Evolutionary conservation across 352 stramenopile genomes (phyloP).

Genomic region (Blastocystis hominis): DNA sequence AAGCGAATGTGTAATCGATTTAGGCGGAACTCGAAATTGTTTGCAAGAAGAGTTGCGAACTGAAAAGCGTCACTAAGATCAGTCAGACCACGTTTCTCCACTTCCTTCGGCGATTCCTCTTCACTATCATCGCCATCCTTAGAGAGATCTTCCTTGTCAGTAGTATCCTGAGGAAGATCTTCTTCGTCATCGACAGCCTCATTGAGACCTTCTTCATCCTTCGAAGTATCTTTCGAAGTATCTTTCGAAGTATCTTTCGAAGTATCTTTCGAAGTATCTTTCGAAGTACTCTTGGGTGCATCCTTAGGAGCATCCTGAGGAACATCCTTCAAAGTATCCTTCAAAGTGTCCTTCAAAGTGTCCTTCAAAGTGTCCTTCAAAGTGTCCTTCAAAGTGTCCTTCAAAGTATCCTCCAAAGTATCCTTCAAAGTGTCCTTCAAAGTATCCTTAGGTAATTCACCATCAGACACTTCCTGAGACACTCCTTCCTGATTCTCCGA

Average conservation of each 20-base stretch:
- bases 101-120: neutral
- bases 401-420: neutral
- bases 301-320: too few species aligned
- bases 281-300: too few species aligned
- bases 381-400: neutral
- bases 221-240: too few species aligned
- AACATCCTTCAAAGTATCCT: too few species aligned
- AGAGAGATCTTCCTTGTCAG: too few species aligned
- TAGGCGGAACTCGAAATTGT: constrained; percentile 45
- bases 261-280: too few species aligned
- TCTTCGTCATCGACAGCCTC: too few species aligned
- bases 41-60: constrained; percentile 1
- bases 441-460: neutral
- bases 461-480: neutral
- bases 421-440: neutral
- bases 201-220: too few species aligned
- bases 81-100: neutral
- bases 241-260: too few species aligned
- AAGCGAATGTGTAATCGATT: constrained; percentile 29
- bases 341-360: too few species aligned
- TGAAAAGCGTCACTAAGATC: constrained; percentile 39
- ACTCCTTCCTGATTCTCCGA: neutral
- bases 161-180: too few species aligned
- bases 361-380: neutral
- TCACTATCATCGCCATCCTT: neutral